Evolutionary conservation across 2,329 filamentous ascomycete species (phyloP).

Genomic region (Orbilia ellipsospora): DNA sequence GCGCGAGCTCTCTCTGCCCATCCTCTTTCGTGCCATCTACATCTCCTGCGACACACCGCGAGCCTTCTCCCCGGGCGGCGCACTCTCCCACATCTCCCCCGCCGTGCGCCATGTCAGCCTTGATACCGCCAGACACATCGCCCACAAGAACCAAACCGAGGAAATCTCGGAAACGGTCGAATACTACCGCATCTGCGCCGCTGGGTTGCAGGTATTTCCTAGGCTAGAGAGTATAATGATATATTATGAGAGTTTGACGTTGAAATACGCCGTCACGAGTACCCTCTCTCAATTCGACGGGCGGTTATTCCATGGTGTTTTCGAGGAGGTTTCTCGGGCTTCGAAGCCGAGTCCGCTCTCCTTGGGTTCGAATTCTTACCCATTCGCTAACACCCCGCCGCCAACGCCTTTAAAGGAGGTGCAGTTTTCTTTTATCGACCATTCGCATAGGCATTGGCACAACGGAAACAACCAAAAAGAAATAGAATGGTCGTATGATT

Average conservation of each 20-base stretch:
- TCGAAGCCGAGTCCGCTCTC: neutral
- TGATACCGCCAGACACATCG: slow-evolving; percentile 5
- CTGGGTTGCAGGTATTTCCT: slow-evolving; percentile 13
- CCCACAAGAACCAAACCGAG: neutral
- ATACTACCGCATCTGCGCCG: slow-evolving; percentile 19
- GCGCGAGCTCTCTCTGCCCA: slow-evolving; percentile 20
- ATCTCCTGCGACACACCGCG: slow-evolving; percentile 14
- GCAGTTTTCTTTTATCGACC: slow-evolving; percentile 19
- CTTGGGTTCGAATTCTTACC: too few relatives aligned
- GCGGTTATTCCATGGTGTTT: slow-evolving; percentile 6
- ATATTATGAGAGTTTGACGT: slow-evolving; percentile 7
- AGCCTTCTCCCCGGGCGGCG: slow-evolving; percentile 11
- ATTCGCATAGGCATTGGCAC: neutral
- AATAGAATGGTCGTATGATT: slow-evolving; percentile 6
- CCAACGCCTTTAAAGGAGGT: neutral
- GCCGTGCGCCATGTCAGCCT: slow-evolving; percentile 26
- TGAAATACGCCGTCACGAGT: slow-evolving; percentile 4
- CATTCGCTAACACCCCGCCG: neutral
- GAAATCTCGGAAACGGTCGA: slow-evolving; percentile 21
- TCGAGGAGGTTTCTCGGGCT: slow-evolving; percentile 7
- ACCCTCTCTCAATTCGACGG: neutral
- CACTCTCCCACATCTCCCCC: slow-evolving; percentile 10
- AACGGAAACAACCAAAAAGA: neutral
- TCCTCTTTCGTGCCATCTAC: slow-evolving; percentile 24
- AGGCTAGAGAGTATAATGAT: slow-evolving; percentile 23